Base-by-base conservation (phyloP, 495 filamentous ascomycete genomes). In the Xylaria castorea region DNA sequence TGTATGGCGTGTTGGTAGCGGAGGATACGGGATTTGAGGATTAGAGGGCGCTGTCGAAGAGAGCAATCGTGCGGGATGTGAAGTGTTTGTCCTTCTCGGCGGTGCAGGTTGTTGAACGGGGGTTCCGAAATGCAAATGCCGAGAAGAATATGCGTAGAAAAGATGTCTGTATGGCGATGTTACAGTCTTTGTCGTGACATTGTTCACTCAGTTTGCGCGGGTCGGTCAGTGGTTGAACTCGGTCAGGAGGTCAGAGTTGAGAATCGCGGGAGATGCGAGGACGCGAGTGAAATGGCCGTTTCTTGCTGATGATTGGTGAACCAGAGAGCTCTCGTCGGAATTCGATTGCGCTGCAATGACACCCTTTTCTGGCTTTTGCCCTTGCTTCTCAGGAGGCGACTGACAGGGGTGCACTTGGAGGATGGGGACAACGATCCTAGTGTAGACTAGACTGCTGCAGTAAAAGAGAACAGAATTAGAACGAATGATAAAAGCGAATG, bases 111-210 rank as follows among this genome's bases (percentile, higher is more conserved):
- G 55, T 63, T 44, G 51, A 71, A 68, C 55, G 65, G 63, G 74
- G 44, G 60, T 67, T 62, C 68, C 63, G 68, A 57, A 65, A 68
- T 72, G 53, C 57, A 74, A 75, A 55, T 51, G 44, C 44, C 68
- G 74, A 72, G 71, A 70, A 71, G 63, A 71, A 76, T 25, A 46
- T 50, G 71, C 22, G 61, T 2, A 12, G 4, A 32, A 57, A 74
- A 71, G 71, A 72, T 75, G 74, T 75, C 69, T 72, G 74, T 69
- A 58, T 75, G 65, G 72, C 73, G 61, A 74, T 36, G 71, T 74
- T 72, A 75, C 74, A 72, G 70, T 73, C 74, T 79, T 76, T 78
- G 74, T 75, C 71, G 73, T 72, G 71, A 71, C 74, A 74, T 77
- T 70, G 70, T 71, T 65, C 69, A 66, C 16, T 73, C 61, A 51